Base-by-base conservation (phyloP, 257 asterid genomes). In the Solanum peruvianum region DNA sequence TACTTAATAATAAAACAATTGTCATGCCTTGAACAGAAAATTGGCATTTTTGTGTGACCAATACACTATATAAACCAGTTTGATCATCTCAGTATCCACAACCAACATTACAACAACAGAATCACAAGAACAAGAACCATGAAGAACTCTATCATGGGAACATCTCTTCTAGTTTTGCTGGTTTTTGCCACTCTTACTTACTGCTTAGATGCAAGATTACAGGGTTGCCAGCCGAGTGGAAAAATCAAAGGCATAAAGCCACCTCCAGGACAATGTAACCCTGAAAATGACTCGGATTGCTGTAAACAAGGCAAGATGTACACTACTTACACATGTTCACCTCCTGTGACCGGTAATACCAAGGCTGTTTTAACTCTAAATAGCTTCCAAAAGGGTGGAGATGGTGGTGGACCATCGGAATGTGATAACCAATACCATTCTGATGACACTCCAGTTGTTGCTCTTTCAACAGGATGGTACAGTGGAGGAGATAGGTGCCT, bases 401-500 rank as follows among this genome's bases (percentile, higher is more conserved):
- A 92, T 37, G 94, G 93, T 4, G 91, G 92, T 21, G 91, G 87
- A 8, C 90, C 93, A 0, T 91, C 92, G 1, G 94, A 91, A 33
- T 91, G 94, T 47, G 91, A 92, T 86, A 80, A 72, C 1, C 41
- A 85, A 85, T 92, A 90, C 90, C 94, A 92, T 27, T 88, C 90
- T 9, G 92, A 92, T 23, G 77, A 86, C 41, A 87, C 82, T 4
- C 92, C 90, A 20, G 91, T 90, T 1, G 93, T 90, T 9, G 94
- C 94, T 0, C 86, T 92, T 11, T 92, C 93, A 10, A 92, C 92
- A 0, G 93, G 94, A 11, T 92, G 93, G 94, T 92, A 84, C 82
- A 78, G 87, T 66, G 89, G 89, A 44, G 91, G 86, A 52, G 56
- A 35, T 9, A 88, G 92, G 56, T 90, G 94, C 77, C 91, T 67